Conservation (phyloP, 2,329 filamentous ascomycete genomes). For the Botrytis fabae region DNA sequence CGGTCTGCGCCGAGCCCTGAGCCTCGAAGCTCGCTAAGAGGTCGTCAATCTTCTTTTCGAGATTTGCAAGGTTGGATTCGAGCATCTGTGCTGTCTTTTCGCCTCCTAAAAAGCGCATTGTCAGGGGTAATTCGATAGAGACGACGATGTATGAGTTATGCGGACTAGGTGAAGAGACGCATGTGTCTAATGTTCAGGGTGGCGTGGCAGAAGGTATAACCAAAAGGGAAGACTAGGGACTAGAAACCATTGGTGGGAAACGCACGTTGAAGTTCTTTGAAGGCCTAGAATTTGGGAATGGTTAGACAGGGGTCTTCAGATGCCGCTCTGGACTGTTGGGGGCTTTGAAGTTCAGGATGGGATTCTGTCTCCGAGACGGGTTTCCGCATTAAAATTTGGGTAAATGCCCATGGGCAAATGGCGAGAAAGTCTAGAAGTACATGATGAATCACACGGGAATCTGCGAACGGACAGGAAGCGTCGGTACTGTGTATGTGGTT, state of each 20-base stretch:
- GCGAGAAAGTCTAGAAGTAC: background rate
- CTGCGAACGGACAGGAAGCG: background rate
- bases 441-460: background rate
- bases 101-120: constrained; percentile 41
- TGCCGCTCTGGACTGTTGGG: constrained; percentile 1
- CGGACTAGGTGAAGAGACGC: background rate
- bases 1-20: constrained; percentile 22
- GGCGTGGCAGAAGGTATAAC: background rate
- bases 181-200: background rate
- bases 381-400: background rate
- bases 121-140: background rate
- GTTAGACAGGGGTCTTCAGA: constrained; percentile 18
- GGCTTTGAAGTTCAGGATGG: background rate
- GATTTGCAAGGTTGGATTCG: constrained; percentile 52
- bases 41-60: constrained; percentile 57
- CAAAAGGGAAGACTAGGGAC: background rate
- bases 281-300: constrained; percentile 17
- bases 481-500: background rate
- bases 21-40: constrained; percentile 52
- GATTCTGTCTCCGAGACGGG: background rate
- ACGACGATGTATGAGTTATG: background rate
- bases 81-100: constrained; percentile 55
- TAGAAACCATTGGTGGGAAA: constrained; percentile 4
- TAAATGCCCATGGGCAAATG: background rate
- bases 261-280: constrained; percentile 23